Evolutionary conservation across 2,329 filamentous ascomycete genomes (phyloP).

Genomic region (Colletotrichum higginsianum): DNA sequence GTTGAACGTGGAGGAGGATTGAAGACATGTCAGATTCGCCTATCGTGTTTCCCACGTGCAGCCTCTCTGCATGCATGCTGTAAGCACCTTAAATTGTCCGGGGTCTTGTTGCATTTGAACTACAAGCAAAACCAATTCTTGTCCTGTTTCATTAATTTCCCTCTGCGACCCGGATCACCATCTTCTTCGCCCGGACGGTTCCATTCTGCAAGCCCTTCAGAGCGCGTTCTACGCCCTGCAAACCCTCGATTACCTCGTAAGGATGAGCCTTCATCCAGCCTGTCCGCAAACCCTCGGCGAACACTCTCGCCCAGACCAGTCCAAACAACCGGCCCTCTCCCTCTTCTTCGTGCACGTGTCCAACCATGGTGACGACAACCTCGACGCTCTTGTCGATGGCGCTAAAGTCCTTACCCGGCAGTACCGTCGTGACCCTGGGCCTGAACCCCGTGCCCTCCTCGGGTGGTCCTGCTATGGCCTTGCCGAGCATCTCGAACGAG

Average conservation of each 20-base stretch:
- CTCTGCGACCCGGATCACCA: slow-evolving; percentile 42
- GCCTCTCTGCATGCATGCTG: neutral
- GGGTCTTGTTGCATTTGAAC: too few relatives aligned
- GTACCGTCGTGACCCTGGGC: slow-evolving; percentile 40
- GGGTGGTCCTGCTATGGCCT: slow-evolving; percentile 38
- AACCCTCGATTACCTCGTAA: slow-evolving; percentile 37
- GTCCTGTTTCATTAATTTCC: slow-evolving; percentile 14
- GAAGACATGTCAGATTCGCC: neutral
- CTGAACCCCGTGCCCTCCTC: slow-evolving; percentile 36
- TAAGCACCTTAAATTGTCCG: neutral
- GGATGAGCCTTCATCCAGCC: slow-evolving; percentile 44
- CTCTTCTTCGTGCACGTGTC: slow-evolving; percentile 39
- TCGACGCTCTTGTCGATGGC: slow-evolving; percentile 39
- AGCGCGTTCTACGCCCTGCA: slow-evolving; percentile 36
- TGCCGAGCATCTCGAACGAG: slow-evolving; percentile 38
- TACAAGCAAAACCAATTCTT: neutral
- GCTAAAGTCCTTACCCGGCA: slow-evolving; percentile 36
- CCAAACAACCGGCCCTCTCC: slow-evolving; percentile 39
- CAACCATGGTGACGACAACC: slow-evolving; percentile 30
- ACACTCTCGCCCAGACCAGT: slow-evolving; percentile 35
- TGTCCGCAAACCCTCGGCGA: slow-evolving; percentile 38
- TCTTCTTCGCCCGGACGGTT: slow-evolving; percentile 43
- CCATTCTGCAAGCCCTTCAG: slow-evolving; percentile 39
- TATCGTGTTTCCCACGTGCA: neutral
- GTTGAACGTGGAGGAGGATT: neutral